A percentile compares a stretch with the other conserved stretches of the same genome.
Evolutionary conservation across 768 basidiomycete species (phyloP).

Genomic region (Phylloporus sp.): DNA sequence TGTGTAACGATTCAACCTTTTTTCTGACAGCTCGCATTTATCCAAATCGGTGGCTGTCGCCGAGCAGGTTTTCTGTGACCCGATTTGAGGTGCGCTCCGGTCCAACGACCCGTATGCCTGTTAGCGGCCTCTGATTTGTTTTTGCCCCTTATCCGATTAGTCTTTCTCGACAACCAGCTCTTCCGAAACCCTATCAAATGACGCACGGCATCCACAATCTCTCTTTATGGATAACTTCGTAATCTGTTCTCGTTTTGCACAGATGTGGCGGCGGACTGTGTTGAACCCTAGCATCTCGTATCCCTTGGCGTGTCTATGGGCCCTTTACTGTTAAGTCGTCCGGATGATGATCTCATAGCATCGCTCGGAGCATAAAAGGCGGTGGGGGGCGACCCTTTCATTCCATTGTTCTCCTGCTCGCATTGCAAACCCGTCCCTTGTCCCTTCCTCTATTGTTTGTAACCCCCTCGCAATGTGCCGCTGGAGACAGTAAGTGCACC

Average conservation of each 20-base stretch:
- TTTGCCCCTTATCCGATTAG: conserved; percentile 30
- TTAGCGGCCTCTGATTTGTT: conserved; percentile 12
- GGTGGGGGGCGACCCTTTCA: conserved; percentile 6
- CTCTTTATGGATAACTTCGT: conserved; percentile 25
- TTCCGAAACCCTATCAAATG: conserved; percentile 35
- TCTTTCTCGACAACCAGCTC: conserved; percentile 34
- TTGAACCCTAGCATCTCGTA: conserved; percentile 20
- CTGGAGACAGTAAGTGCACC: conserved; percentile 45
- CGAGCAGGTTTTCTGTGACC: conserved; percentile 21
- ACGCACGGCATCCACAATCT: conserved; percentile 26
- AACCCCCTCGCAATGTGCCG: conserved; percentile 42
- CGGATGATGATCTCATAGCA: conserved; percentile 25
- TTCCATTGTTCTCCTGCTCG: conserved; percentile 4
- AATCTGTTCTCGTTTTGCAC: conserved; percentile 28
- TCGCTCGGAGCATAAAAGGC: conserved; percentile 26
- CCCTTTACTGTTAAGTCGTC: conserved; percentile 15
- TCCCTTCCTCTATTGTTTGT: conserved; percentile 4
- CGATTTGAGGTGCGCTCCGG: conserved; percentile 20
- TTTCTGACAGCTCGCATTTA: conserved; percentile 28
- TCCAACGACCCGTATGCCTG: conserved; percentile 13
- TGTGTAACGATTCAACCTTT: conserved; percentile 22
- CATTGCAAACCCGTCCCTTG: neutral
- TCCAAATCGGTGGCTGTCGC: conserved; percentile 24
- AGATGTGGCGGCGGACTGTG: conserved; percentile 20
- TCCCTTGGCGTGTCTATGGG: conserved; percentile 18